A percentile compares a stretch with the other conserved stretches of the same genome.
phyloP scores from a whole-genome alignment of 805 yeast species.

The Wickerhamomyces hampshirensis region DNA sequence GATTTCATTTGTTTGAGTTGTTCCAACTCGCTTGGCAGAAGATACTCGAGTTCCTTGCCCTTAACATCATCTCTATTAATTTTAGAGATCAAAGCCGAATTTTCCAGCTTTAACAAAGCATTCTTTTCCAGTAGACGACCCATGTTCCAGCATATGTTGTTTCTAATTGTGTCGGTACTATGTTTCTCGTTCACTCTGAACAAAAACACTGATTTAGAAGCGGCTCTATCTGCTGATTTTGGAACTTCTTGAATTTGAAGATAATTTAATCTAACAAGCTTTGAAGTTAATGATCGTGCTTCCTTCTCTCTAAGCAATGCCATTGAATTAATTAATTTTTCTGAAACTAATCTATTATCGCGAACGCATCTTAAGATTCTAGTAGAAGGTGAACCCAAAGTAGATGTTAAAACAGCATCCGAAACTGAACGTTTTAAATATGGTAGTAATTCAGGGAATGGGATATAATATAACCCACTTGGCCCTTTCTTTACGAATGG shows the following conservation, averaged over 20 bases:
- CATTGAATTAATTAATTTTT: constrained; percentile 69
- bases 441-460: constrained; percentile 48
- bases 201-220: constrained; percentile 78
- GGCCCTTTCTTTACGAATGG: constrained; percentile 58
- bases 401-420: constrained; percentile 53
- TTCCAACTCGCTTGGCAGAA: constrained; percentile 69
- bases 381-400: constrained; percentile 62
- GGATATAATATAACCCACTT: constrained; percentile 58
- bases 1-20: constrained; percentile 60
- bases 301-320: constrained; percentile 76
- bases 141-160: constrained; percentile 42
- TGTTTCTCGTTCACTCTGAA: constrained; percentile 64
- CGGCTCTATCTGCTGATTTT: constrained; percentile 85
- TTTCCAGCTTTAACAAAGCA: constrained; percentile 50
- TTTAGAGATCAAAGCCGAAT: constrained; percentile 67
- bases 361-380: constrained; percentile 77
- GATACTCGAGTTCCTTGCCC: constrained; percentile 70
- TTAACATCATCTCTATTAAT: constrained; percentile 87
- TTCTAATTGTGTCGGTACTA: constrained; percentile 42
- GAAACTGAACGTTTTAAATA: constrained; percentile 43
- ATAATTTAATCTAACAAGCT: constrained; percentile 62
- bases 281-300: constrained; percentile 65
- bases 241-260: constrained; percentile 93
- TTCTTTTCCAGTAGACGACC: constrained; percentile 47
- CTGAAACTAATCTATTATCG: constrained; percentile 69